Evolutionary conservation across 2,329 filamentous ascomycete genomes (phyloP).

Genomic region (Dothidotthia symphoricarpi): DNA sequence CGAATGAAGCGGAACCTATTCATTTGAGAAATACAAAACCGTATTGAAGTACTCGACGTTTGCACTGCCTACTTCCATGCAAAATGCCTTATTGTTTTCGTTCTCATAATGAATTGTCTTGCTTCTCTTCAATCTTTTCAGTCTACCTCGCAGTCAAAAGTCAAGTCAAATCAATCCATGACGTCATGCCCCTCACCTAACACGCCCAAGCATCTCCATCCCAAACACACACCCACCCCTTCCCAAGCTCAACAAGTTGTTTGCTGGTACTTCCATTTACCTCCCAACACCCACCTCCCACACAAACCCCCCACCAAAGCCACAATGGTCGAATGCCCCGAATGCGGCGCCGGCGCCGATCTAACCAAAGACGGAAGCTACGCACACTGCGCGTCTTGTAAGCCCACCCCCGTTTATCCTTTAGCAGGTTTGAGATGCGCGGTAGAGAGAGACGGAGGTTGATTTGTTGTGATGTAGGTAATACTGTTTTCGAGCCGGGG

Average conservation of each 20-base stretch:
- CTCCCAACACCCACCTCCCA: too few species aligned
- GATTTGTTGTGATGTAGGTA: conserved; percentile 13
- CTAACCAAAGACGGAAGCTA: conserved; percentile 30
- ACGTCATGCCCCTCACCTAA: conserved; percentile 2
- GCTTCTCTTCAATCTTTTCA: too few species aligned
- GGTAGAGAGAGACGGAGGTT: too few species aligned
- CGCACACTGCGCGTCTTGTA: conserved; percentile 33
- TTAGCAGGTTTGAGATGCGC: too few species aligned
- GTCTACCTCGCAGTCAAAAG: too few species aligned
- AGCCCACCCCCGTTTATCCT: conserved; percentile 2
- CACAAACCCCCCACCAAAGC: too few species aligned
- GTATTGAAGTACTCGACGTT: too few species aligned
- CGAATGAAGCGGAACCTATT: conserved; percentile 8
- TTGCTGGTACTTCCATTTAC: too few species aligned
- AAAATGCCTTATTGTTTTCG: too few species aligned
- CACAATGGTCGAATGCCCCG: conserved; percentile 31
- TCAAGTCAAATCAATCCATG: neutral
- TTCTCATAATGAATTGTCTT: too few species aligned
- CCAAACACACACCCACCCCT: neutral
- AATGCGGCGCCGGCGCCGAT: conserved; percentile 30
- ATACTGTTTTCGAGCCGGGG: conserved; percentile 30
- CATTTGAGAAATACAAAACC: neutral
- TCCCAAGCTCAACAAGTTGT: neutral
- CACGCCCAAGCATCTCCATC: neutral
- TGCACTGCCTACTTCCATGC: too few species aligned